These are phyloP conservation scores for Grigorovia transvaalensis DNA, from an alignment of 805 yeast genomes.

Conservation along the genomic window DNA sequence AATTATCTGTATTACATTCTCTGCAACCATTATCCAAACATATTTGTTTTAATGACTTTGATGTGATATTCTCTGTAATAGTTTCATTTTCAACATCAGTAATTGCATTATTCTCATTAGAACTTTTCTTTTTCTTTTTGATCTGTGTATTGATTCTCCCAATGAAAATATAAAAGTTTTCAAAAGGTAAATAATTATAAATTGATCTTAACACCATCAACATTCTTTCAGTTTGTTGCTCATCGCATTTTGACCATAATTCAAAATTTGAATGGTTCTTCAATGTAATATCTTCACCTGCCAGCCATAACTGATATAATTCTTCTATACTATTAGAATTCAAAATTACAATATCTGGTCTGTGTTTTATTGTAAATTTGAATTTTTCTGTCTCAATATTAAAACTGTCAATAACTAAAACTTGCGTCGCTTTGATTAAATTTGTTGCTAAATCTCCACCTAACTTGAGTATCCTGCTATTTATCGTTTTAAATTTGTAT, in stretches of 20 bases:
- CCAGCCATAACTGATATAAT: slow-evolving; percentile 24
- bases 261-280: slow-evolving; percentile 5
- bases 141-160: slow-evolving; percentile 16
- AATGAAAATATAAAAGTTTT: slow-evolving; percentile 19
- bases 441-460: slow-evolving; percentile 53
- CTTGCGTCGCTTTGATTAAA: slow-evolving; percentile 50
- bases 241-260: background rate
- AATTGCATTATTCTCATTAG: background rate
- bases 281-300: slow-evolving; percentile 21
- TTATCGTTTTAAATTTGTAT: slow-evolving; percentile 33
- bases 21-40: slow-evolving; percentile 6
- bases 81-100: background rate
- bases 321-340: slow-evolving; percentile 11
- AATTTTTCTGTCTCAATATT: slow-evolving; percentile 26
- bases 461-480: slow-evolving; percentile 37
- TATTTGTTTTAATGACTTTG: slow-evolving; percentile 7
- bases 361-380: slow-evolving; percentile 19
- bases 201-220: slow-evolving; percentile 10
- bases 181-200: slow-evolving; percentile 14
- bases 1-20: slow-evolving; percentile 3
- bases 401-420: slow-evolving; percentile 46
- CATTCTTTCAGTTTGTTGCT: slow-evolving; percentile 7
- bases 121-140: background rate
- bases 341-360: slow-evolving; percentile 22
- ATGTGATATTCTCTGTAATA: background rate